Evolutionary conservation across 805 yeast species (phyloP).

Genomic region (Candida germanica): DNA sequence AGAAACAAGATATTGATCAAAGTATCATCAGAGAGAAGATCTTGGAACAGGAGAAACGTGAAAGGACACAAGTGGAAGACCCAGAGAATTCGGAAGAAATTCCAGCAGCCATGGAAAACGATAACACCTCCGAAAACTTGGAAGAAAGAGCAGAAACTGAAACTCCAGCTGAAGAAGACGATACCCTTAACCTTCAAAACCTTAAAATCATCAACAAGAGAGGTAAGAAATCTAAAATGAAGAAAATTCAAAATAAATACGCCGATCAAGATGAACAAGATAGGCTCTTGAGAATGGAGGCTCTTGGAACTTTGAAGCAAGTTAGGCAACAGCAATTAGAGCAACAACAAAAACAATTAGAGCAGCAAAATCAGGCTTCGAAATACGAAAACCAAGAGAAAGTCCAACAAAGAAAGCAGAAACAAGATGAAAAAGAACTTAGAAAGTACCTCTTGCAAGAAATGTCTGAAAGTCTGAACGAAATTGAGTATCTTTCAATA

Average conservation of each 20-base stretch:
- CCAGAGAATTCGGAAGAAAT: constrained; percentile 4
- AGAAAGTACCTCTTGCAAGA: constrained; percentile 38
- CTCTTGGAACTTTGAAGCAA: constrained; percentile 78
- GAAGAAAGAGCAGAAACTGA: not conserved
- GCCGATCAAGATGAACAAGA: constrained; percentile 93
- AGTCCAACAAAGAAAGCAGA: constrained; percentile 42
- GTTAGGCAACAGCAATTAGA: constrained; percentile 25
- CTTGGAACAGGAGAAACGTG: constrained; percentile 11
- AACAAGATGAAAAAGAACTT: constrained; percentile 44
- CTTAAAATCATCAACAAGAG: constrained; percentile 37
- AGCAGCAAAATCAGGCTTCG: constrained; percentile 24
- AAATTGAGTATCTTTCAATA: constrained; percentile 34
- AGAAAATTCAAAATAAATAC: constrained; percentile 79
- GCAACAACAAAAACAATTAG: constrained; percentile 24
- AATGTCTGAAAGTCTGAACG: constrained; percentile 28
- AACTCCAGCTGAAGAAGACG: not conserved
- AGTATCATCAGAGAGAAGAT: constrained; percentile 12
- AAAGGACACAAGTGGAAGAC: constrained; percentile 8
- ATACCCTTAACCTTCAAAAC: constrained; percentile 7
- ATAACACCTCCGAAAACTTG: not conserved
- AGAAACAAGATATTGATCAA: constrained; percentile 35
- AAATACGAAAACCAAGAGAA: constrained; percentile 21
- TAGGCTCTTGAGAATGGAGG: constrained; percentile 67
- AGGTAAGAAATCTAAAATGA: constrained; percentile 82
- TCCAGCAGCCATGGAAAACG: not conserved